Percentiles rank a stretch among this genome's conserved stretches.
phyloP scores from a whole-genome alignment of 1,284 basidiomycete genomes.

The Puccinia triticina region DNA sequence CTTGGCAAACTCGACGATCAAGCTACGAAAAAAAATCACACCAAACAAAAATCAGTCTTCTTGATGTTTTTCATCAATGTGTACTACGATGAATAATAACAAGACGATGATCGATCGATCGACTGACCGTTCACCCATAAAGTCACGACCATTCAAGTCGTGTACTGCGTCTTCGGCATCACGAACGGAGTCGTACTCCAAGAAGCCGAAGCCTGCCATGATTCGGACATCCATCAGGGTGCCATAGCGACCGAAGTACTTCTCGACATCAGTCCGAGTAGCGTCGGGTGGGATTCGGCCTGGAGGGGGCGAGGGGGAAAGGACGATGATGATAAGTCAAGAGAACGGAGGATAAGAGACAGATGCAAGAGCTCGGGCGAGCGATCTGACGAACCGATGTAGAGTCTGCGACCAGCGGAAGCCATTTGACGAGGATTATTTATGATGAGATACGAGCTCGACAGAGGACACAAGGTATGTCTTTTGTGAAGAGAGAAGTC shows the following conservation, averaged over 20 bases:
- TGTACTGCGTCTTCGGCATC: slow-evolving; percentile 89
- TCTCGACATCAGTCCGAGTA: slow-evolving; percentile 58
- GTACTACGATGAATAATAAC: slow-evolving; percentile 3
- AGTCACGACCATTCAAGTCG: slow-evolving; percentile 80
- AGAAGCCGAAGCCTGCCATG: slow-evolving; percentile 72
- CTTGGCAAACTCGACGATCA: slow-evolving; percentile 87
- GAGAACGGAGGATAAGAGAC: neutral
- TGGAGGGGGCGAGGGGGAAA: neutral
- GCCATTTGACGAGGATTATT: slow-evolving; percentile 1
- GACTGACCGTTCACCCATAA: slow-evolving; percentile 80
- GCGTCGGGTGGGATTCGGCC: slow-evolving; percentile 49
- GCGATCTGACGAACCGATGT: slow-evolving; percentile 30
- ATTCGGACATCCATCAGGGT: slow-evolving; percentile 85
- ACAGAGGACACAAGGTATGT: neutral
- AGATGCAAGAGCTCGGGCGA: neutral
- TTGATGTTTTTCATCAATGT: slow-evolving; percentile 2
- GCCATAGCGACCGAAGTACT: slow-evolving; percentile 84
- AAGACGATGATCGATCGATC: slow-evolving; percentile 38
- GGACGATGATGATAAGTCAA: neutral
- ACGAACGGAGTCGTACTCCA: slow-evolving; percentile 61
- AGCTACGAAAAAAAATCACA: slow-evolving; percentile 66
- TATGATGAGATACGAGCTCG: neutral
- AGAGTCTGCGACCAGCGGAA: slow-evolving; percentile 36
- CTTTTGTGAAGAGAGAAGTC: too few relatives aligned
- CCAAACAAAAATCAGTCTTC: neutral